Base-by-base conservation (phyloP, 345 rosid species). In the Triadica sebifera region DNA sequence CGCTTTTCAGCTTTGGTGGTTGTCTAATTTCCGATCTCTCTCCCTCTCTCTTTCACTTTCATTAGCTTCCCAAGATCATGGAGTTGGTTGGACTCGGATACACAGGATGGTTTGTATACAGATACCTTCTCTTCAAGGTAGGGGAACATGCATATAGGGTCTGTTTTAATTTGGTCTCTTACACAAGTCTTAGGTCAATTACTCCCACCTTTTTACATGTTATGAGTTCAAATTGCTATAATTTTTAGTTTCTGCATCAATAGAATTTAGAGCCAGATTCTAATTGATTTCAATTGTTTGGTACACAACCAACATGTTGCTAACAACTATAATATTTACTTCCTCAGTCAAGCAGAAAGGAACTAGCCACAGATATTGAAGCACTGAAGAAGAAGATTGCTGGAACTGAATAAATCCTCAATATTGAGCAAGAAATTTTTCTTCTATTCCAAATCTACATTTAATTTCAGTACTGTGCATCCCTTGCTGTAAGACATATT, bases 91-190 rank as follows among this genome's bases (percentile, higher is more conserved):
- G 99, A 65, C 98, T 95, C 19, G 99, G 98, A 17, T 95, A 95
- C 77, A 90, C 99, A 3, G 99, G 99, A 76, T 95, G 99, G 99
- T 95, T 95, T 46, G 96, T 95, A 62, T 95, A 95, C 88, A 88
- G 99, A 91, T 95, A 95, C 86, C 98, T 93, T 83, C 99, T 95
- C 72, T 95, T 93, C 87, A 95, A 93, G 99, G 99, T 95, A 90
- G 78, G 49, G 46, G 24, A 24, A 20, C 22, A 50, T 38, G 59
- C 52, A 17, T 55, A 47, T n/a, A 37, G 34, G 8, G 10, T 52
- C 55, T 67, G 53, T 25, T 69, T 47, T 22, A 29, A 7, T 53
- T 34, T 29, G 34, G 34, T 29, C 34, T 29, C 34, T 29, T 29
- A 29, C 2, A 29, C 34, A 29, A 29, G 2, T 29, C 34, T 29